Conservation (phyloP, 306 rosid species). For the Albizia julibrissin region DNA sequence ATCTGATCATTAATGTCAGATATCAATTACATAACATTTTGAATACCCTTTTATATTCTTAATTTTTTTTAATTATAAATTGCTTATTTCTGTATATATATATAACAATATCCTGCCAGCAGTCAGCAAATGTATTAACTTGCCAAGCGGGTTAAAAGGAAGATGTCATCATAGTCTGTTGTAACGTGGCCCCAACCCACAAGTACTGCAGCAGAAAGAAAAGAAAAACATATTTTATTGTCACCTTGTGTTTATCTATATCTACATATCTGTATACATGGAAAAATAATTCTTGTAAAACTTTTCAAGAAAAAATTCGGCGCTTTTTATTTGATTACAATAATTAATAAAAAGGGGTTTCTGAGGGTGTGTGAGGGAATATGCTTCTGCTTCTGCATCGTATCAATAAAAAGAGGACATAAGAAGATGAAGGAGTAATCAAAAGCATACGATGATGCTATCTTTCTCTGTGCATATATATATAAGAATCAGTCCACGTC, state of each 20-base stretch:
- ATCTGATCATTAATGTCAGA: not conserved
- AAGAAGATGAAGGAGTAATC: not conserved
- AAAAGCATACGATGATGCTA: conserved; percentile 4
- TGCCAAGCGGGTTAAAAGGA: not conserved
- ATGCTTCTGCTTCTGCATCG: conserved; percentile 24
- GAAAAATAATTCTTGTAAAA: not conserved
- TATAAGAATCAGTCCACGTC: conserved; percentile 15
- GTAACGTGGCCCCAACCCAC: conserved; percentile 25
- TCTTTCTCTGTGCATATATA: conserved; percentile 14
- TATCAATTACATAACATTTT: not conserved
- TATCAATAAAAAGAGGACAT: conserved; percentile 2
- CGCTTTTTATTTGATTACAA: not conserved
- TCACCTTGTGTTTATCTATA: not conserved
- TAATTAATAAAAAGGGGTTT: not conserved
- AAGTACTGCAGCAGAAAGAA: not conserved
- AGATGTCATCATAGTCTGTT: not conserved
- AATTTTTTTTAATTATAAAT: not conserved
- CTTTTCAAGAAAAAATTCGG: not conserved
- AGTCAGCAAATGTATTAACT: not conserved
- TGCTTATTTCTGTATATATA: not conserved
- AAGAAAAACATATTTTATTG: not conserved
- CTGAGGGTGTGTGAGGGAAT: conserved; percentile 7
- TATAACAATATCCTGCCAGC: not conserved
- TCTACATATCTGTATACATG: not conserved
- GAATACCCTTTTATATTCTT: not conserved